Evolutionary conservation across 441 rosid genomes (phyloP), one percentile per base, ranked within the genome.

Genomic region (Syzygium syzygioides): DNA sequence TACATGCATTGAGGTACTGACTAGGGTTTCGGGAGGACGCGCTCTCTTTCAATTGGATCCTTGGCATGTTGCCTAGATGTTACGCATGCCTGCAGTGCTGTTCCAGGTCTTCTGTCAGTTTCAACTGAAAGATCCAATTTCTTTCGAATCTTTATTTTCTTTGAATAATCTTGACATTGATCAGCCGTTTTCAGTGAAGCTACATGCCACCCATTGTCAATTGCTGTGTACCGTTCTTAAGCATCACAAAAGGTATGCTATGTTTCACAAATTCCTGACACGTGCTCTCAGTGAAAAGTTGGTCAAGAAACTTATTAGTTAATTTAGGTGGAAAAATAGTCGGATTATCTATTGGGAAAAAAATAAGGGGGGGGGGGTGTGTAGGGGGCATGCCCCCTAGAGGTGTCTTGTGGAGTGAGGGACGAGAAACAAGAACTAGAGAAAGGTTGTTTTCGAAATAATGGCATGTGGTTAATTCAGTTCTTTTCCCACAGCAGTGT

Each of bases 1-100:
- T 86, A 97, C 96, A 99, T 96, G 97, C 92, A 93, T 96, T 90
- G 97, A 96, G 94, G 96, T 96, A 55, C 93, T 98, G 91, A 95
- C 94, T 86, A 95, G 96, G 94, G 89, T 96, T 91, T 94, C 94
- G 88, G 97, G 96, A 90, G 96, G 96, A 90, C 95, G 91, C 87
- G 94, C 94, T 86, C 90, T 94, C 89, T 96, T 95, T 91, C 93
- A 91, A 87, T 91, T 98, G 96, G 94, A 96, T 90, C 90, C 96
- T 34, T 97, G 95, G 92, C 99, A 96, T 88, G 90, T 97, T 87
- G 94, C 94, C 88, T 98, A 96, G 90, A 93, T 95, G 89, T 87
- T 98, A 91, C 96, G 89, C 54, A 90, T 96, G 64, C 97, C 99
- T 37, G 97, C 94, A 57, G 93, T 94, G 84, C 92, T 97, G 88